A percentile compares a stretch with the other conserved stretches of the same genome.
Conservation (phyloP, 2,329 filamentous ascomycete genomes). For the Teratosphaeriaceae sp. region DNA sequence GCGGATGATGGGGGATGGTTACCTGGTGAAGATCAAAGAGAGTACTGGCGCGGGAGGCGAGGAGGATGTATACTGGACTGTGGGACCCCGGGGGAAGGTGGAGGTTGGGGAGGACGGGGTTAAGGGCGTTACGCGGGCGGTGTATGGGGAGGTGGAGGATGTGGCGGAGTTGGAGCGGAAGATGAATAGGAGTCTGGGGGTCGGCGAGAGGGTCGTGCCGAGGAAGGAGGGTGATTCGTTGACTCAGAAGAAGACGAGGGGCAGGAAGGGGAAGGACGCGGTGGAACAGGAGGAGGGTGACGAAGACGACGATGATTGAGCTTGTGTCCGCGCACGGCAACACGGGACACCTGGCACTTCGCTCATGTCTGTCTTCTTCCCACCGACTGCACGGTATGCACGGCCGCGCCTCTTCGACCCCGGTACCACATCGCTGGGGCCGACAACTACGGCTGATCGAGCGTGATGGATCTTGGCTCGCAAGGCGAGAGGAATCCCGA, state of each 20-base stretch:
- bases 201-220: slow-evolving; percentile 12
- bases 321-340: no score
- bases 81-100: slow-evolving; percentile 77
- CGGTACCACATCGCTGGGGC: no score
- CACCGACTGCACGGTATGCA: no score
- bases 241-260: slow-evolving; percentile 11
- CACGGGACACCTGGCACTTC: no score
- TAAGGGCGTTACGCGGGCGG: slow-evolving; percentile 56
- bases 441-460: no score
- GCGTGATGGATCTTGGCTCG: no score
- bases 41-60: slow-evolving; percentile 56
- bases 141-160: slow-evolving; percentile 41
- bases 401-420: no score
- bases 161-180: slow-evolving; percentile 27
- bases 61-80: slow-evolving; percentile 70
- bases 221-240: slow-evolving; percentile 2
- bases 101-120: slow-evolving; percentile 77
- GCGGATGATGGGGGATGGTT: slow-evolving; percentile 73
- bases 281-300: slow-evolving; percentile 11
- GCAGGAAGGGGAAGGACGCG: slow-evolving; percentile 10
- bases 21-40: slow-evolving; percentile 70
- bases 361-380: no score
- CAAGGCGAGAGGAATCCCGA: no score
- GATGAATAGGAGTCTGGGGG: slow-evolving; percentile 28
- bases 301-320: slow-evolving; percentile 12